phyloP scores from a whole-genome alignment of 2,329 filamentous ascomycete species.

The Exophiala oligosperma region DNA sequence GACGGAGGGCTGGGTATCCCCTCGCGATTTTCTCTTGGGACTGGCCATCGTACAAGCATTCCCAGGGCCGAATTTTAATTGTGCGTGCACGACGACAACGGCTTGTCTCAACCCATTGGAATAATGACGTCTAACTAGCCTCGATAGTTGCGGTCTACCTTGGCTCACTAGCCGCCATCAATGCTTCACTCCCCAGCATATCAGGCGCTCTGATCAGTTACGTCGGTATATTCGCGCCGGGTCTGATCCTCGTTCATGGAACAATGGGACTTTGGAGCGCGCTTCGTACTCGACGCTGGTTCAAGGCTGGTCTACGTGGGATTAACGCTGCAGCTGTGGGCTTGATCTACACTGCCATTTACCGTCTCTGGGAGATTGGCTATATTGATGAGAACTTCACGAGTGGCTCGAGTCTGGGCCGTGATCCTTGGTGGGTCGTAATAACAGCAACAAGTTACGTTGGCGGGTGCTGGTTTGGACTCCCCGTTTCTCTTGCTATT shows the following conservation, averaged over 20 bases:
- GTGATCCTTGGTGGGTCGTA: conserved; percentile 65
- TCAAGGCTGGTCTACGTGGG: conserved; percentile 51
- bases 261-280: conserved; percentile 49
- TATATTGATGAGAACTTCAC: conserved; percentile 54
- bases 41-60: conserved; percentile 71
- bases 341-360: conserved; percentile 64
- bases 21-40: conserved; percentile 71
- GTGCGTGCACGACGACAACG: not conserved
- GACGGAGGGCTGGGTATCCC: conserved; percentile 66
- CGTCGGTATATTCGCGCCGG: conserved; percentile 44
- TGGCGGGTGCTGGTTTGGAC: conserved; percentile 48
- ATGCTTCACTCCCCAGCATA: conserved; percentile 33
- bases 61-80: conserved; percentile 56
- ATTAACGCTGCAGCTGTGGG: conserved; percentile 63
- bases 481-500: conserved; percentile 47
- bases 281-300: conserved; percentile 49
- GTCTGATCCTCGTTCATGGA: conserved; percentile 33
- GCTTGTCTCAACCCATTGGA: not conserved
- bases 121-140: no score
- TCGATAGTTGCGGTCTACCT: conserved; percentile 55
- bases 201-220: conserved; percentile 55
- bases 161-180: conserved; percentile 50
- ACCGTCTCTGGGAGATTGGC: conserved; percentile 63
- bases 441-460: conserved; percentile 55
- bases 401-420: conserved; percentile 54